phyloP scores from a whole-genome alignment of 176 grass and related monocot species.

The Carex kokanica region DNA sequence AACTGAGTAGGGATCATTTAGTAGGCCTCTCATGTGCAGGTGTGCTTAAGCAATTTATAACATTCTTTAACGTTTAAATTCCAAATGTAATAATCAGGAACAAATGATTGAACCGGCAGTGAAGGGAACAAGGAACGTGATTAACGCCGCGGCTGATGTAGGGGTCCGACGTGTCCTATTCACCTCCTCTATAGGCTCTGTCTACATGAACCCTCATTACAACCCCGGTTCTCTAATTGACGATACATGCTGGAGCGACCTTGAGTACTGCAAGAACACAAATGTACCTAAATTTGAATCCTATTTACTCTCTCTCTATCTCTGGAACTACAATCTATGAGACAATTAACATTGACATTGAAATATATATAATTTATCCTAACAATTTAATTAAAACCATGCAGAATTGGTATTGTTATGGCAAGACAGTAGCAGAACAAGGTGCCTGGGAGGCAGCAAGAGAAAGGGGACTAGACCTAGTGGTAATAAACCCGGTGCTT shows the following conservation, averaged over 20 bases:
- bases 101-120: constrained; percentile 79
- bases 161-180: constrained; percentile 68
- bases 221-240: constrained; percentile 51
- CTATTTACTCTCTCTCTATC: not conserved
- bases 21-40: not conserved
- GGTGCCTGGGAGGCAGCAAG: constrained; percentile 55
- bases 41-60: not conserved
- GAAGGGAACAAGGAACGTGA: constrained; percentile 52
- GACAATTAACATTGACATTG: not conserved
- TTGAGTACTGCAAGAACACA: constrained; percentile 64
- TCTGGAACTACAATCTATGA: not conserved
- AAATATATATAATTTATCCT: not conserved
- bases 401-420: constrained; percentile 91
- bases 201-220: constrained; percentile 72
- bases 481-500: constrained; percentile 61
- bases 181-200: constrained; percentile 70
- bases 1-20: not conserved
- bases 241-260: constrained; percentile 92
- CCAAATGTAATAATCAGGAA: constrained; percentile 36
- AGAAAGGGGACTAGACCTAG: constrained; percentile 46
- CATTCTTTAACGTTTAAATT: not conserved
- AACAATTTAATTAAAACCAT: not conserved
- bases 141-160: constrained; percentile 50
- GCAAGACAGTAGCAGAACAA: constrained; percentile 62
- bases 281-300: constrained; percentile 21